Evolutionary conservation across 2,329 filamentous ascomycete genomes (phyloP).

Genomic region (Tolypocladium inflatum): DNA sequence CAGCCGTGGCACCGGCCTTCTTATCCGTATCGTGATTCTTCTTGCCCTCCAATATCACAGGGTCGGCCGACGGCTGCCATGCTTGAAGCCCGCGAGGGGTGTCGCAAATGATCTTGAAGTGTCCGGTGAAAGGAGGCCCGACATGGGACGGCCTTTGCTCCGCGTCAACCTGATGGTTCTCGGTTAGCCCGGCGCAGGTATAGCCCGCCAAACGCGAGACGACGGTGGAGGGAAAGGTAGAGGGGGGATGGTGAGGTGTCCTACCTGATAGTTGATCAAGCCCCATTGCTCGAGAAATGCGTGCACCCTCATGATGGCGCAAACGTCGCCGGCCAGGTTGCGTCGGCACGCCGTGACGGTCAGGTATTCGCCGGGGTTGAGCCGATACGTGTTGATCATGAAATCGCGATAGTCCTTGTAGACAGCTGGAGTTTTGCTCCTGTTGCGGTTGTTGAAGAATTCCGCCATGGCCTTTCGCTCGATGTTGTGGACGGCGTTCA

Average conservation of each 20-base stretch:
- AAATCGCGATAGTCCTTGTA: constrained; percentile 99
- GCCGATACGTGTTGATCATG: constrained; percentile 98
- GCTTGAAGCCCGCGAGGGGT: constrained; percentile 90
- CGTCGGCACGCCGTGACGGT: constrained; percentile 93
- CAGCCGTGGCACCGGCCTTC: constrained; percentile 55
- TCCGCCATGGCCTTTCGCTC: constrained; percentile 93
- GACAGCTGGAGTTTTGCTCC: constrained; percentile 92
- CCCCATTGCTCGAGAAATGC: constrained; percentile 98
- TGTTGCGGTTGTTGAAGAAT: constrained; percentile 97
- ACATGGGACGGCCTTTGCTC: constrained; percentile 93
- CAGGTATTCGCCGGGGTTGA: constrained; percentile 92
- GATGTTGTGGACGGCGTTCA: constrained; percentile 83
- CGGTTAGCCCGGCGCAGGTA: neutral
- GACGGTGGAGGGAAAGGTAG: neutral
- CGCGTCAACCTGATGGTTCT: constrained; percentile 67
- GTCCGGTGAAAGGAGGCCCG: constrained; percentile 91
- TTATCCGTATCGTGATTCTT: constrained; percentile 60
- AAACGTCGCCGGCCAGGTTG: constrained; percentile 94
- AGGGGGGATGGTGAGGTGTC: neutral
- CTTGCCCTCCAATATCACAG: constrained; percentile 53
- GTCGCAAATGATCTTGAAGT: constrained; percentile 93
- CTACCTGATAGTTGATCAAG: constrained; percentile 95
- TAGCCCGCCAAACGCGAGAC: neutral
- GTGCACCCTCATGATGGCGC: constrained; percentile 98
- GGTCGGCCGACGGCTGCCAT: constrained; percentile 82